Base-by-base conservation (phyloP, 768 basidiomycete genomes). In the Suillus subluteus region DNA sequence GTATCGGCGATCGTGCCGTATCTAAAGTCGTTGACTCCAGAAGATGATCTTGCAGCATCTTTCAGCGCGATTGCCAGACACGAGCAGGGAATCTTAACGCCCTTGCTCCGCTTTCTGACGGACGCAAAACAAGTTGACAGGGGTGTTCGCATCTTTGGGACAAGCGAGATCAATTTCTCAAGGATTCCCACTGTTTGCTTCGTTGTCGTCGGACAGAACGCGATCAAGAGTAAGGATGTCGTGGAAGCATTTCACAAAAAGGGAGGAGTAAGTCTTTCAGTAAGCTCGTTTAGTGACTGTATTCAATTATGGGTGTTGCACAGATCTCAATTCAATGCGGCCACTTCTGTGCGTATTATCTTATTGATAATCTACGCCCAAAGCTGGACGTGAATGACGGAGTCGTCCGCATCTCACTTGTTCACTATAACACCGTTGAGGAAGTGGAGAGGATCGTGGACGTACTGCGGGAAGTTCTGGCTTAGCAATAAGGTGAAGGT, bases 291-390 rank as follows among this genome's bases (percentile, higher is more conserved):
- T 30, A 21, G 18, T 35, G 6, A 37, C 21, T 13, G 46, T n/a
- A 13, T 30, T 52, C 66, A 38, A 63, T 44, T 65, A 66, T 35
- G 43, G 2, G 35, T 37, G 37, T 43, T 37, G 12, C 18, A n/a
- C 69, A 94, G 92, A 83, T 92, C 58, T 91, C 91, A 0, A 90
- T 94, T 65, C 88, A 90, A 26, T 91, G 84, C 65, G 92, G 92
- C 1, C 88, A 94, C 73, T 92, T 90, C 72, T 91, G 92, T 72
- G 90, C 92, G 3, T 90, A 89, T 72, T 86, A 85, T 0, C 78
- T 92, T 21, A 77, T 91, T 9, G 79, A 82, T 12, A 76, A 78
- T 37, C 77, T 91, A 15, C 74, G 73, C n/a, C 90, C 90, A 16
- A 86, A 85, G 67, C 65, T 91, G 56, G 86, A 90, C 69, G 72